Evolutionary conservation across 2,329 filamentous ascomycete genomes (phyloP), one percentile per base, ranked within the genome.

Genomic region (Ophiostoma pallidulum): DNA sequence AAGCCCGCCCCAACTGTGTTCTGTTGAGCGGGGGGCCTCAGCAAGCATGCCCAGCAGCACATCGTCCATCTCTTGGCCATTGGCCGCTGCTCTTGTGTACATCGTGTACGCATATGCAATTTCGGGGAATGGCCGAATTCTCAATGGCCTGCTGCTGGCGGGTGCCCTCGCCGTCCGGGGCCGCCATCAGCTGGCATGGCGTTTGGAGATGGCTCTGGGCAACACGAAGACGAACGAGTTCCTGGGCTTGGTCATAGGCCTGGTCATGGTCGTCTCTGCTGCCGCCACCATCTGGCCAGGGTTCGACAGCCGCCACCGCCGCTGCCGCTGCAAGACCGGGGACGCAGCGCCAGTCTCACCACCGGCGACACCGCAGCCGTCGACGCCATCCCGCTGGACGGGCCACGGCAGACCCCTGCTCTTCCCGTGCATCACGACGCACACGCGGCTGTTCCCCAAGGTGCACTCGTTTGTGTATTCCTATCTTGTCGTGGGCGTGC

Each of bases 381-480:
- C 36, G 19, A 39, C 19, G 33, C 16, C 12, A 26, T 19, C 3
- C 13, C 43, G 16, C 2, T 59, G 55, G 58, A 45, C 54, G 19
- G 61, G 60, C 2, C 59, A 57, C 0, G 60, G 56, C 9, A 62
- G 63, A 44, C 72, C 77, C 3, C 63, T 78, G 48, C 64, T 89
- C 12, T 76, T 88, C 36, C 81, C 82, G 8, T 79, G 78, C 56
- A 69, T 66, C 38, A 86, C 80, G 13, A 79, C 73, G 2, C 84
- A 89, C 60, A 67, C 74, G 4, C 71, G 84, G 16, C 60, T 83
- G n/a, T 80, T 82, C 49, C 84, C 84, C 0, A 72, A 78, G 58
- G 77, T 73, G 50, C 80, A 88, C 59, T 72, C 72, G 0, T 89
- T 90, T 58, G 68, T 68, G 1, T 86, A 87, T 59, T 80, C 81